A percentile compares a stretch with the other conserved stretches of the same genome.
phyloP scores from a whole-genome alignment of 2,329 filamentous ascomycete genomes.

The Apiospora phragmitis region DNA sequence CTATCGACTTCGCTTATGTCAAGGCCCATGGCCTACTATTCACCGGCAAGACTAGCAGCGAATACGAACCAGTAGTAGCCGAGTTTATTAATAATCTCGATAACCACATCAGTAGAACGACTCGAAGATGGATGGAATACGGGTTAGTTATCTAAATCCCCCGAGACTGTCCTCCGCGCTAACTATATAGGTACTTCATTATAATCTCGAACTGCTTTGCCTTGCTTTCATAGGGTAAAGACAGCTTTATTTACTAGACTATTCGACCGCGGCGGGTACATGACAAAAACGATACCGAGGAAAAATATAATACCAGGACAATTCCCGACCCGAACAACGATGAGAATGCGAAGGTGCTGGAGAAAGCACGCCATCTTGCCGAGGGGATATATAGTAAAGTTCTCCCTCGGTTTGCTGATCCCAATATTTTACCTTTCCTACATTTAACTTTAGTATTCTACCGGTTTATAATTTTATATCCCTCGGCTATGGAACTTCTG shows the following conservation, averaged over 20 bases:
- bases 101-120: slow-evolving; percentile 52
- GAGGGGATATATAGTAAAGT: slow-evolving; percentile 37
- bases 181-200: slow-evolving; percentile 50
- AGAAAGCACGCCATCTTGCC: slow-evolving; percentile 23
- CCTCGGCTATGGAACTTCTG: slow-evolving; percentile 43
- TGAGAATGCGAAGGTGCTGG: slow-evolving; percentile 18
- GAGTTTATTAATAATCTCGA: slow-evolving; percentile 58
- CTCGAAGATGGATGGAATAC: slow-evolving; percentile 52
- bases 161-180: background rate
- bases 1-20: slow-evolving; percentile 62
- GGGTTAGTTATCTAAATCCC: slow-evolving; percentile 28
- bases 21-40: slow-evolving; percentile 67
- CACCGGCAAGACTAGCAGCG: slow-evolving; percentile 46
- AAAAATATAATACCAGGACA: slow-evolving; percentile 13
- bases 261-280: slow-evolving; percentile 35
- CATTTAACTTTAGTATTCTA: slow-evolving; percentile 65
- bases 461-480: slow-evolving; percentile 41
- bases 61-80: slow-evolving; percentile 43
- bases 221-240: slow-evolving; percentile 53
- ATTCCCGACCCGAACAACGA: slow-evolving; percentile 22
- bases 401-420: slow-evolving; percentile 53
- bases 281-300: no score
- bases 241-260: slow-evolving; percentile 44
- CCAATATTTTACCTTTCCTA: slow-evolving; percentile 61
- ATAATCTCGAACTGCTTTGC: slow-evolving; percentile 56